A percentile compares a stretch with the other conserved stretches of the same genome.
Conservation (phyloP, 2,329 filamentous ascomycete genomes). For the Clonostachys byssicola region DNA sequence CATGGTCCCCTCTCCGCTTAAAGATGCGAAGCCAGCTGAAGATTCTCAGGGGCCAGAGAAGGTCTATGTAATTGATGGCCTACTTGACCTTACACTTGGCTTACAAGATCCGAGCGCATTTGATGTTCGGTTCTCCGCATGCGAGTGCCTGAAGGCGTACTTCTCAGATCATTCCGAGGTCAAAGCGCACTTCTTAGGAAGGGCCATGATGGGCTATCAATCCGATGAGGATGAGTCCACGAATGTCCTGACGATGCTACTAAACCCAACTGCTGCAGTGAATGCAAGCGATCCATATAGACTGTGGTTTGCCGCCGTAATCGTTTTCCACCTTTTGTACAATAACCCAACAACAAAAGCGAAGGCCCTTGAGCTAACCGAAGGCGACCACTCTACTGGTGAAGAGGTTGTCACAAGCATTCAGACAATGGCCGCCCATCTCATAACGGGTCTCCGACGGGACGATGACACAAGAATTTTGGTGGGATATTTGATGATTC, state of each 20-base stretch:
- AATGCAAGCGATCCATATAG: slow-evolving; percentile 77
- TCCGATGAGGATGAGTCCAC: slow-evolving; percentile 76
- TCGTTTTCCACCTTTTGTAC: slow-evolving; percentile 81
- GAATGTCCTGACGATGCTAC: slow-evolving; percentile 81
- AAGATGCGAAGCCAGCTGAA: slow-evolving; percentile 24
- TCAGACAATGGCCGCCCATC: slow-evolving; percentile 79
- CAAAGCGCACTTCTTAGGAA: slow-evolving; percentile 76
- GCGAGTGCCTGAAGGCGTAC: slow-evolving; percentile 90
- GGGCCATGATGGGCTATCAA: slow-evolving; percentile 84
- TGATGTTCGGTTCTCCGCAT: slow-evolving; percentile 78
- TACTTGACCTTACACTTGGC: slow-evolving; percentile 78
- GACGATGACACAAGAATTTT: slow-evolving; percentile 74
- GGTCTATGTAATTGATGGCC: slow-evolving; percentile 89
- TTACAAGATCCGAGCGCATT: slow-evolving; percentile 64
- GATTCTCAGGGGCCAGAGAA: slow-evolving; percentile 48
- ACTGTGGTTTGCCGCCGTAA: slow-evolving; percentile 82
- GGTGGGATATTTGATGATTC: slow-evolving; percentile 83
- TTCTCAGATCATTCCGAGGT: slow-evolving; percentile 79
- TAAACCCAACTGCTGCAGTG: slow-evolving; percentile 60
- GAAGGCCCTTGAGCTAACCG: slow-evolving; percentile 75
- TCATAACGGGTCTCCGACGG: slow-evolving; percentile 75
- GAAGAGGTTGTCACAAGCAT: slow-evolving; percentile 96
- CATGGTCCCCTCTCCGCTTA: slow-evolving; percentile 63
- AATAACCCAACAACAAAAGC: slow-evolving; percentile 77
- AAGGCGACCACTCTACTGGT: slow-evolving; percentile 83